Percentiles rank a stretch among this genome's conserved stretches.
These are phyloP conservation scores for Sphenostylis stenocarpa DNA, from an alignment of 306 rosid species.

Conservation along the genomic window DNA sequence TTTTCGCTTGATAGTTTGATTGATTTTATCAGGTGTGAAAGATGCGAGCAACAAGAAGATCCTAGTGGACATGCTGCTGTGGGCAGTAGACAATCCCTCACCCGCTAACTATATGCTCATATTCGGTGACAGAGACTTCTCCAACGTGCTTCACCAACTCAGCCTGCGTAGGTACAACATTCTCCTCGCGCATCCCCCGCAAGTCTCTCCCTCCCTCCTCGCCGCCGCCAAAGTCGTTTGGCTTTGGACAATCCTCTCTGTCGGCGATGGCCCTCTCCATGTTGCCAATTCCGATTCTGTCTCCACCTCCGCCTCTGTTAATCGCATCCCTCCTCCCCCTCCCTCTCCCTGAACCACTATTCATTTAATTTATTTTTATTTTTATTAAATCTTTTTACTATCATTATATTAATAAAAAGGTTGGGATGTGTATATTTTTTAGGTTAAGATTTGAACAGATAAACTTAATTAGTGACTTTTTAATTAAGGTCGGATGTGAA, in stretches of 20 bases:
- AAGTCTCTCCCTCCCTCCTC: constrained; percentile 61
- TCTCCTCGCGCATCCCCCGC: constrained; percentile 78
- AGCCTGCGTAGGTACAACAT: constrained; percentile 81
- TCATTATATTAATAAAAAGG: too few relatives aligned
- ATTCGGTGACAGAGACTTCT: constrained; percentile 83
- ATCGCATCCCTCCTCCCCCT: background rate
- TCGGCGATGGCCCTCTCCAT: constrained; percentile 67
- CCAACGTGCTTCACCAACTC: constrained; percentile 83
- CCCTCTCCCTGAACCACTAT: too few relatives aligned
- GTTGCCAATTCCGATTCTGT: too few relatives aligned
- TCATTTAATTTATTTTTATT: too few relatives aligned
- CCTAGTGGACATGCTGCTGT: constrained; percentile 83
- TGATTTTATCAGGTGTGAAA: constrained; percentile 57
- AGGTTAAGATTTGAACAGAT: too few relatives aligned
- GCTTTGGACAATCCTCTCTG: constrained; percentile 72
- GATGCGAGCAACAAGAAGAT: constrained; percentile 88
- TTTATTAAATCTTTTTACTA: too few relatives aligned
- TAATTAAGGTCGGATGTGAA: too few relatives aligned
- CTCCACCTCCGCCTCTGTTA: background rate
- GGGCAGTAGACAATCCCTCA: constrained; percentile 94
- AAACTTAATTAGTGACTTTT: too few relatives aligned
- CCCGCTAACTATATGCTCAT: constrained; percentile 84
- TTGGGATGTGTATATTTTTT: too few relatives aligned
- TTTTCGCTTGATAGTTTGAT: too few relatives aligned
- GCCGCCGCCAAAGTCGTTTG: constrained; percentile 84